phyloP scores from a whole-genome alignment of 164 flowering plant genomes.

The Malania oleifera region DNA sequence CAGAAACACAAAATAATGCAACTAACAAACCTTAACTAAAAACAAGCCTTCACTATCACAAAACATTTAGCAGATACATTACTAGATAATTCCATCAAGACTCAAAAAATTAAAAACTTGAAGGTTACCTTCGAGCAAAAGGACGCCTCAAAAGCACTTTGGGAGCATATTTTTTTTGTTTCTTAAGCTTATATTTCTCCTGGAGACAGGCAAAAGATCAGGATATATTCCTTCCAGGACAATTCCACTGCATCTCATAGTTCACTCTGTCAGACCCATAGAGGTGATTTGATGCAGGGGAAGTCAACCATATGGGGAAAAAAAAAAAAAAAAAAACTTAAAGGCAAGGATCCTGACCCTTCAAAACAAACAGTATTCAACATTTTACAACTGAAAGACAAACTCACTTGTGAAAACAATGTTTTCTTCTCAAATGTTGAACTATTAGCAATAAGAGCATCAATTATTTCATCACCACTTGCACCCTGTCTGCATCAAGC shows the following conservation, averaged over 20 bases:
- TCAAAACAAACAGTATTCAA: background rate
- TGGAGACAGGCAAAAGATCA: conserved; percentile 32
- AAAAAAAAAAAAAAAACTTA: background rate
- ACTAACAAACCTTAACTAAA: too few species aligned
- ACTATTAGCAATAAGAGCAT: conserved; percentile 92
- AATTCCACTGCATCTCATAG: too few species aligned
- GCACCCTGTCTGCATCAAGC: conserved; percentile 72
- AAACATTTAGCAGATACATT: too few species aligned
- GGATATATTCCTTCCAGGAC: conserved; percentile 3
- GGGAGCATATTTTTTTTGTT: conserved; percentile 98
- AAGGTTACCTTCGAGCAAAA: conserved; percentile 65
- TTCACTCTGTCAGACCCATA: too few species aligned
- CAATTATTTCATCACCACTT: conserved; percentile 76
- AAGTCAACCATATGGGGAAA: too few species aligned
- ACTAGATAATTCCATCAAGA: background rate
- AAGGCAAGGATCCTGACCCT: background rate
- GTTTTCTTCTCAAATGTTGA: conserved; percentile 90
- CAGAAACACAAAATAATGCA: too few species aligned
- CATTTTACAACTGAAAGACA: background rate
- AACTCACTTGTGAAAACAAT: conserved; percentile 73
- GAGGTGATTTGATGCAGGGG: too few species aligned
- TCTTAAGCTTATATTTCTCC: conserved; percentile 84
- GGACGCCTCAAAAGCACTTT: conserved; percentile 88
- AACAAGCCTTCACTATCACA: too few species aligned
- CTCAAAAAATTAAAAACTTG: background rate